Evolutionary conservation across 306 rosid species (phyloP).

Genomic region (Dryas alaskensis): DNA sequence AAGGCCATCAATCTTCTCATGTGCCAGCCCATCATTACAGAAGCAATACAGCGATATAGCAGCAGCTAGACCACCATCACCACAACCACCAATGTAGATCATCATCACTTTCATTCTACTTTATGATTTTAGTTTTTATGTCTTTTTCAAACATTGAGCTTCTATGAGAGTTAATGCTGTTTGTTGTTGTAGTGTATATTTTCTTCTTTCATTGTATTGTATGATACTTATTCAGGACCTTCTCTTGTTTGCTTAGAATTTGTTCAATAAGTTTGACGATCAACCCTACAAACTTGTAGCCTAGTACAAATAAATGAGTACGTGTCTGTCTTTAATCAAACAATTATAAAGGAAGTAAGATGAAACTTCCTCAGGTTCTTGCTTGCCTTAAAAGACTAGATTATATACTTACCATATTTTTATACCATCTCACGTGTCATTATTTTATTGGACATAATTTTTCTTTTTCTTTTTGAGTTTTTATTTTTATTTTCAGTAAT

Average conservation of each 20-base stretch:
- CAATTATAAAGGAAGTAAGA: no score
- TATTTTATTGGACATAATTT: no score
- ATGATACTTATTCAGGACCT: neutral
- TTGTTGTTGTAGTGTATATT: neutral
- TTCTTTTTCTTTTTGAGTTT: no score
- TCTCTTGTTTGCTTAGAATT: neutral
- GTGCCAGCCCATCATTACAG: conserved; percentile 51
- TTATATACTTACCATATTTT: no score
- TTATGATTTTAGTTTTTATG: neutral
- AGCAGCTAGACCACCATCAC: conserved; percentile 22
- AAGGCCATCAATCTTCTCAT: conserved; percentile 49
- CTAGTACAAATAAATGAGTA: no score
- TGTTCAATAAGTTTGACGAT: no score
- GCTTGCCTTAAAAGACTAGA: no score
- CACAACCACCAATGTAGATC: conserved; percentile 14
- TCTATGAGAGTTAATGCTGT: neutral
- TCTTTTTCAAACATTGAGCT: neutral
- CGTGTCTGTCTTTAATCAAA: no score
- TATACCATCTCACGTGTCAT: no score
- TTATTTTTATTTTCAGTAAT: no score
- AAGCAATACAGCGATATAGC: conserved; percentile 45
- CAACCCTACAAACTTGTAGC: no score
- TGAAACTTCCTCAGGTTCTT: no score
- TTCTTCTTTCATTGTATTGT: neutral
- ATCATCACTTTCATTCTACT: neutral